A percentile compares a stretch with the other conserved stretches of the same genome.
Conservation (phyloP, 805 yeast genomes). For the Nakazawaea wyomingensis region DNA sequence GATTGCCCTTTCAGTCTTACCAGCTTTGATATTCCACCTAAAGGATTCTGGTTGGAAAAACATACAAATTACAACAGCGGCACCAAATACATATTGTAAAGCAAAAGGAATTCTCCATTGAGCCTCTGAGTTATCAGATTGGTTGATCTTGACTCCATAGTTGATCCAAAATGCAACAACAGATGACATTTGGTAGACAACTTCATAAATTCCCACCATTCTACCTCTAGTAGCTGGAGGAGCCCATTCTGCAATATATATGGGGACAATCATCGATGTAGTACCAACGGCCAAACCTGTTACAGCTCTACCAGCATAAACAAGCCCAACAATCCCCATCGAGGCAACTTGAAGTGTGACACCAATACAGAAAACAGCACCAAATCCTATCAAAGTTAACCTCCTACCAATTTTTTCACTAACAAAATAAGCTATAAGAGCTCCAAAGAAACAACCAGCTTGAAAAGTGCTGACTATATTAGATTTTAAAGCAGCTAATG, state of each 20-base stretch:
- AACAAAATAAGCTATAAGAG: conserved; percentile 36
- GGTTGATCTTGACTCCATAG: conserved; percentile 34
- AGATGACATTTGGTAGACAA: conserved; percentile 45
- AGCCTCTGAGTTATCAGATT: conserved; percentile 24
- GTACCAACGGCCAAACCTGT: conserved; percentile 52
- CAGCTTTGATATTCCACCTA: conserved; percentile 34
- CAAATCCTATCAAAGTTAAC: conserved; percentile 35
- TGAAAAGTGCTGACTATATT: conserved; percentile 45
- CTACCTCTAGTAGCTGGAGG: conserved; percentile 42
- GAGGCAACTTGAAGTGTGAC: conserved; percentile 6
- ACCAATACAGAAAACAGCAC: conserved; percentile 27
- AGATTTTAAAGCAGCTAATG: conserved; percentile 29
- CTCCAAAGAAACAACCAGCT: conserved; percentile 48
- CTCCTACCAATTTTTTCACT: conserved; percentile 37
- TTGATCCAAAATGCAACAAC: conserved; percentile 46
- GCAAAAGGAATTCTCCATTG: conserved; percentile 48
- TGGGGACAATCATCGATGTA: conserved; percentile 43
- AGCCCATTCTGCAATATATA: conserved; percentile 38
- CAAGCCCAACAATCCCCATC: conserved; percentile 31
- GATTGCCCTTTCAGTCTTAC: conserved; percentile 29
- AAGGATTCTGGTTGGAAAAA: conserved; percentile 41
- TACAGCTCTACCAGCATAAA: conserved; percentile 47
- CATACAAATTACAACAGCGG: conserved; percentile 34
- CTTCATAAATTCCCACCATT: conserved; percentile 41
- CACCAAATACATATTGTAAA: conserved; percentile 28